Percentiles rank a stretch among this genome's conserved stretches.
phyloP scores from a whole-genome alignment of 441 rosid genomes.

The Bocquillonia castaneifolia region DNA sequence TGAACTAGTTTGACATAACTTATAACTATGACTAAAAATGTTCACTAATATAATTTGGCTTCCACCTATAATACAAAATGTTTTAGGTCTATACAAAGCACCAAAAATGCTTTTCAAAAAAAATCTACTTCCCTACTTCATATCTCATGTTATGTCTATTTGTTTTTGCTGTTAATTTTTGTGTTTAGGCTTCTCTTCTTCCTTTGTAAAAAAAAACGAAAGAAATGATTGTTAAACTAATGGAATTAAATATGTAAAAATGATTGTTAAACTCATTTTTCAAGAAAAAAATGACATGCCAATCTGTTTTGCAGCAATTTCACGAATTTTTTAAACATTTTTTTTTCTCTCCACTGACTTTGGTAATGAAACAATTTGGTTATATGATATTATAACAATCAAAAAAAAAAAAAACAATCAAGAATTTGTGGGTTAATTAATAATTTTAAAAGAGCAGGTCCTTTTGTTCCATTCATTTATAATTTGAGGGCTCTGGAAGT shows the following conservation, averaged over 20 bases:
- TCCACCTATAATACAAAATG: neutral
- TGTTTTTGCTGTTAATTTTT: too few species aligned
- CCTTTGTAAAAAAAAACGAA: too few species aligned
- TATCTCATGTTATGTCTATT: too few species aligned
- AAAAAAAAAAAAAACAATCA: too few species aligned
- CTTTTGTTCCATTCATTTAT: constrained; percentile 6
- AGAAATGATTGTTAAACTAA: too few species aligned
- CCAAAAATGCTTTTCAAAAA: too few species aligned
- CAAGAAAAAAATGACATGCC: neutral
- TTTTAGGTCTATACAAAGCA: neutral
- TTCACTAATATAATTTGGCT: neutral
- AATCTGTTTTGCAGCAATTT: neutral
- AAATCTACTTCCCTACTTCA: neutral
- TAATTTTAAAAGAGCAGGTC: neutral
- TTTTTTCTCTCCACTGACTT: neutral
- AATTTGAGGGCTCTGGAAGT: too few species aligned
- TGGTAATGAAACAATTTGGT: neutral
- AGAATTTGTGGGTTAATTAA: neutral
- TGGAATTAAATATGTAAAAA: too few species aligned
- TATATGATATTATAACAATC: too few species aligned
- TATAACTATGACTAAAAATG: neutral
- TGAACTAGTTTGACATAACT: neutral
- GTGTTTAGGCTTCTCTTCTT: too few species aligned
- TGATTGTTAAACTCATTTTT: neutral
- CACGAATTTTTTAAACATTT: neutral